Evolutionary conservation across 1,284 basidiomycete genomes (phyloP).

Genomic region (Malassezia slooffiae): DNA sequence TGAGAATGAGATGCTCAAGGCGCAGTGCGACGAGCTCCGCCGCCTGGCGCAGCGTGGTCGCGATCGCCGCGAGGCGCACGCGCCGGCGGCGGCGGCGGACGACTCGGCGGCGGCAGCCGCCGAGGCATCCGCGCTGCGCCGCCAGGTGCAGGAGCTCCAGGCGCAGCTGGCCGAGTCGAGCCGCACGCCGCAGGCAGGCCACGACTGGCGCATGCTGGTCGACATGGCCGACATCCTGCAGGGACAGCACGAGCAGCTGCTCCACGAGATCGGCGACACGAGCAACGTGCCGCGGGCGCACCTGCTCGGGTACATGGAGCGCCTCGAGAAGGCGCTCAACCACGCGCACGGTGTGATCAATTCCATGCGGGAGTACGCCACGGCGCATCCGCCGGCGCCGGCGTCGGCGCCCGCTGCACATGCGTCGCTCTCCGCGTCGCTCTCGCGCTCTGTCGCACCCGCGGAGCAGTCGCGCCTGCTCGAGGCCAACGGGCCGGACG

Average conservation of each 20-base stretch:
- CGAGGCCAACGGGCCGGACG: conserved; percentile 2
- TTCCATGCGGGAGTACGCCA: conserved; percentile 1
- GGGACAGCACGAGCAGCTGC: conserved; percentile 6
- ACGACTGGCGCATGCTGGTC: background rate
- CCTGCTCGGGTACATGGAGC: background rate
- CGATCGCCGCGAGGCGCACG: no score
- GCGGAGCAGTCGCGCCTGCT: background rate
- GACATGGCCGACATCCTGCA: conserved; percentile 4
- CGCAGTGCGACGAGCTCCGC: conserved; percentile 7
- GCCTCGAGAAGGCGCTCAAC: conserved; percentile 3
- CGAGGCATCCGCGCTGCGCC: background rate
- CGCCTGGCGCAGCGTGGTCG: conserved; percentile 2
- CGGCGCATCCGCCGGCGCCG: background rate
- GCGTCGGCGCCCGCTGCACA: background rate
- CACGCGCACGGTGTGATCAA: conserved; percentile 13
- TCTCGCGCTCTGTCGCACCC: conserved; percentile 1
- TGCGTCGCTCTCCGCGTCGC: background rate
- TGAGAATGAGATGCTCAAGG: conserved; percentile 14
- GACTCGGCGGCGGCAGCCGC: background rate
- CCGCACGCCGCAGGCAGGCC: background rate
- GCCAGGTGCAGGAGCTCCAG: background rate
- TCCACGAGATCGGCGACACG: background rate
- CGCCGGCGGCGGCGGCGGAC: background rate
- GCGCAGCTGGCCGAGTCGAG: conserved; percentile 3
- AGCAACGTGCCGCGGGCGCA: background rate